phyloP scores from a whole-genome alignment of 2,329 filamentous ascomycete genomes.

The Alternaria brassicae region DNA sequence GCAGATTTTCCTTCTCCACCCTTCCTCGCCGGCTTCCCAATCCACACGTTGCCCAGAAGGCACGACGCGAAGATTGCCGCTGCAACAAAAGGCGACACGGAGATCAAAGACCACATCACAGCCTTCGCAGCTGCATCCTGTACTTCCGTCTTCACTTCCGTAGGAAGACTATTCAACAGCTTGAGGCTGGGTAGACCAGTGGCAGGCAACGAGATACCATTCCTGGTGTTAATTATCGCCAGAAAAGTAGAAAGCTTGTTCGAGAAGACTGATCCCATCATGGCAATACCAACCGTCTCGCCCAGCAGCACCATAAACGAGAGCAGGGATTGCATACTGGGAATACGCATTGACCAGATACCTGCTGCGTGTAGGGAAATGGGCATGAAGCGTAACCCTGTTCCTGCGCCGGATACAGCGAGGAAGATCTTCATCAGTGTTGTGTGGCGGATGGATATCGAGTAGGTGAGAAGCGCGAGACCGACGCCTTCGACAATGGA shows the following conservation, averaged over 20 bases:
- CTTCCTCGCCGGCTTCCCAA: slow-evolving; percentile 43
- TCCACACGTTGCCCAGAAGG: slow-evolving; percentile 62
- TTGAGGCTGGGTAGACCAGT: slow-evolving; percentile 38
- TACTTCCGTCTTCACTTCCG: slow-evolving; percentile 48
- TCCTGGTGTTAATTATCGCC: slow-evolving; percentile 27
- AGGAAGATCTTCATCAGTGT: slow-evolving; percentile 70
- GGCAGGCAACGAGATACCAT: slow-evolving; percentile 30
- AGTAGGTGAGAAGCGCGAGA: slow-evolving; percentile 65
- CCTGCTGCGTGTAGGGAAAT: slow-evolving; percentile 68
- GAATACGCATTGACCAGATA: slow-evolving; percentile 65
- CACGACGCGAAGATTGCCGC: slow-evolving; percentile 55
- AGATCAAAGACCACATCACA: slow-evolving; percentile 70
- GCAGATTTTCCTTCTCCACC: slow-evolving; percentile 17
- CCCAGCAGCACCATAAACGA: slow-evolving; percentile 68
- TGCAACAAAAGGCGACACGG: slow-evolving; percentile 66
- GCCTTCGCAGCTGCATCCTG: slow-evolving; percentile 60
- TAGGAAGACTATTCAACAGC: slow-evolving; percentile 49
- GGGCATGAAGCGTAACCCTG: slow-evolving; percentile 71
- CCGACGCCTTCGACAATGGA: slow-evolving; percentile 63
- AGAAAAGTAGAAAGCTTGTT: slow-evolving; percentile 56
- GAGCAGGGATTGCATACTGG: slow-evolving; percentile 66
- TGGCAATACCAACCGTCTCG: slow-evolving; percentile 68
- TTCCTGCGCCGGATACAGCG: slow-evolving; percentile 68
- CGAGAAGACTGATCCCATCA: slow-evolving; percentile 74
- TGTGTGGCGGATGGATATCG: slow-evolving; percentile 59